Conservation (phyloP, 179 eudicot genomes). For the Heliamphora pulchella region DNA sequence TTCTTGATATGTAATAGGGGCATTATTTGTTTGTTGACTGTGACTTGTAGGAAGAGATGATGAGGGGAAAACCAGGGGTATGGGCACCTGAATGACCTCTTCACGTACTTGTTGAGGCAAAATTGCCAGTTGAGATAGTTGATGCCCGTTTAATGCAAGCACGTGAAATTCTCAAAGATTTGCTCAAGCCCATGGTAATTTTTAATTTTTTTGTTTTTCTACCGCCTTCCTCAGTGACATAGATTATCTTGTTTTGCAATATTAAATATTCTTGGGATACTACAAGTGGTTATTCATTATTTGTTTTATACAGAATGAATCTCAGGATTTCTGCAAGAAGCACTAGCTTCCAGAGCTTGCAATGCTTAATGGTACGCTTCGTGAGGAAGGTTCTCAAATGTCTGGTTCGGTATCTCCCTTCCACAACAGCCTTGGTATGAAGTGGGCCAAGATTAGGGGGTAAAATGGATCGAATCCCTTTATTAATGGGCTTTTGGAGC, state of each 20-base stretch:
- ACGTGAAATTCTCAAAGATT: slow-evolving; percentile 79
- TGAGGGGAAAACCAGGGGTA: slow-evolving; percentile 90
- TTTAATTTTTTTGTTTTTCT: not conserved
- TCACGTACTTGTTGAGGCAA: slow-evolving; percentile 89
- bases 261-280: not conserved
- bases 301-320: slow-evolving; percentile 37
- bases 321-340: slow-evolving; percentile 45
- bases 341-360: slow-evolving; percentile 55
- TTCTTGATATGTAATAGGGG: too few species aligned
- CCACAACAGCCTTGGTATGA: slow-evolving; percentile 91
- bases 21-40: not conserved
- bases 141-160: slow-evolving; percentile 83
- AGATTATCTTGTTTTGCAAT: not conserved
- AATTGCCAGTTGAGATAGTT: slow-evolving; percentile 76
- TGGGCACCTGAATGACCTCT: slow-evolving; percentile 91
- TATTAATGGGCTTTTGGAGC: slow-evolving; percentile 24
- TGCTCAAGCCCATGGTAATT: slow-evolving; percentile 93
- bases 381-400: slow-evolving; percentile 83
- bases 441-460: slow-evolving; percentile 94
- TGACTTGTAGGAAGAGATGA: slow-evolving; percentile 69
- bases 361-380: slow-evolving; percentile 69
- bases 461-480: slow-evolving; percentile 21
- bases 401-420: slow-evolving; percentile 92
- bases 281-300: not conserved
- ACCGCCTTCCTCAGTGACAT: not conserved